phyloP scores from a whole-genome alignment of 257 asterid species.

The Solanum gracilifrons region DNA sequence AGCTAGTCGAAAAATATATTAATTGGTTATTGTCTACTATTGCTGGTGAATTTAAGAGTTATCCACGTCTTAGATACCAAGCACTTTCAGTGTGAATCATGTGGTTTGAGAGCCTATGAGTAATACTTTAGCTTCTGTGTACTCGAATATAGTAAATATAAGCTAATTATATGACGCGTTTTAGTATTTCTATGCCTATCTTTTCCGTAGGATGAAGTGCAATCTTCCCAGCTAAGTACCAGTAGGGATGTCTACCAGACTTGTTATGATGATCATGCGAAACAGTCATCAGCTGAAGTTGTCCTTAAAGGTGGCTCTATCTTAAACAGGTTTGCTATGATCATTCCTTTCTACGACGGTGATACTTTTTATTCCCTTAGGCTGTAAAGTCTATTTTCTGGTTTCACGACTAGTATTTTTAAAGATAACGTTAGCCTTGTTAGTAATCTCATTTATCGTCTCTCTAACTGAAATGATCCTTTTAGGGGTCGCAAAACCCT shows the following conservation, averaged over 20 bases:
- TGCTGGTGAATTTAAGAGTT: neutral
- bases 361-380: neutral
- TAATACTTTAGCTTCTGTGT: neutral
- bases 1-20: neutral
- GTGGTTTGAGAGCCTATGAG: neutral
- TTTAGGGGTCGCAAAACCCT: conserved; percentile 40
- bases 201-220: conserved; percentile 42
- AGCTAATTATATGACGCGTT: neutral
- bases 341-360: neutral
- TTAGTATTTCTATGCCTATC: neutral
- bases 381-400: neutral
- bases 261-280: conserved; percentile 34
- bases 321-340: neutral
- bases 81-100: neutral
- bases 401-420: neutral
- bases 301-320: conserved; percentile 3
- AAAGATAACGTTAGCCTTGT: neutral
- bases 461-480: neutral
- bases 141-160: neutral
- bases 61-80: neutral
- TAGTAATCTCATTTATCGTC: neutral
- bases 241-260: conserved; percentile 29
- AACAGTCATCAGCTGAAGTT: conserved; percentile 25
- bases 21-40: neutral
- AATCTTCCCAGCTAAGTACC: conserved; percentile 24